A percentile compares a stretch with the other conserved stretches of the same genome.
Conservation (phyloP, 1,284 basidiomycete species). For the Cutaneotrichosporon sp. region DNA sequence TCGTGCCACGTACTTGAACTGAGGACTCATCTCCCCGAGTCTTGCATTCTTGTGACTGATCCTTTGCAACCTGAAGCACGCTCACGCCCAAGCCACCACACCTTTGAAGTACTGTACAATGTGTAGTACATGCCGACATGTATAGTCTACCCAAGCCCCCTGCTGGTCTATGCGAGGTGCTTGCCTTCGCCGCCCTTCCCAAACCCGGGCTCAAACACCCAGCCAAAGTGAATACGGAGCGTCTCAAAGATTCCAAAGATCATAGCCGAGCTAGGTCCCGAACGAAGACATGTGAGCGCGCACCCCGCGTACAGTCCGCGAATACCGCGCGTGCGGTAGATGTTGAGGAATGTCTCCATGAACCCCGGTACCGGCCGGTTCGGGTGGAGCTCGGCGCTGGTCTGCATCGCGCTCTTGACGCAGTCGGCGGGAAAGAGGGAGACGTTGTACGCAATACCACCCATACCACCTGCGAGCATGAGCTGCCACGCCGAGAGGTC, state of each 20-base stretch:
- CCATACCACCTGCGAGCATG: slow-evolving; percentile 75
- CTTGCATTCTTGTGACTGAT: no score
- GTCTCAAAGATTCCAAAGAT: slow-evolving; percentile 89
- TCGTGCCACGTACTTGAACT: no score
- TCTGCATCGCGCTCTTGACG: slow-evolving; percentile 93
- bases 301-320: slow-evolving; percentile 91
- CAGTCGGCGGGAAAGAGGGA: slow-evolving; percentile 84
- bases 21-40: no score
- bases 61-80: no score
- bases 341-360: slow-evolving; percentile 62
- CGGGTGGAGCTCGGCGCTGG: slow-evolving; percentile 77
- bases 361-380: slow-evolving; percentile 56
- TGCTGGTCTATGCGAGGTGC: not conserved
- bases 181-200: not conserved
- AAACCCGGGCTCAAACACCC: slow-evolving; percentile 21
- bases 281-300: slow-evolving; percentile 81
- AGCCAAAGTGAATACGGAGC: slow-evolving; percentile 49
- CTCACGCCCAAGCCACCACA: no score
- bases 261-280: slow-evolving; percentile 82
- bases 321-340: slow-evolving; percentile 73
- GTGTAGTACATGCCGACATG: no score
- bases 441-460: slow-evolving; percentile 82
- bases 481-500: slow-evolving; percentile 73
- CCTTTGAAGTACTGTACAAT: no score
- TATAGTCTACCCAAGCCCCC: no score